Base-by-base conservation (phyloP, 768 basidiomycete genomes). In the Chalciporus chontae region DNA sequence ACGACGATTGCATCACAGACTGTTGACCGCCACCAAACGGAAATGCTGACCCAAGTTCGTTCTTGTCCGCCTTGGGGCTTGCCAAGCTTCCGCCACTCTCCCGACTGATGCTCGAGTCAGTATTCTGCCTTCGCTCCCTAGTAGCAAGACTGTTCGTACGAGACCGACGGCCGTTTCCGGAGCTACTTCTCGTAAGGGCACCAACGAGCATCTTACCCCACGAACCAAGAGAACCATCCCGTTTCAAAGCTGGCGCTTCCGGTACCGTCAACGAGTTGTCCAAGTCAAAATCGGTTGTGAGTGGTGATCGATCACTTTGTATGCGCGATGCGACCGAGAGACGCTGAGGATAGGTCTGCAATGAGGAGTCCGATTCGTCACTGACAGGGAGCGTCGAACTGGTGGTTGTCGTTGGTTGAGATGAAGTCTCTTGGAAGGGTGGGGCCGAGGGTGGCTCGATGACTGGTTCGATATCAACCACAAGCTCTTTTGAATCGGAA, bases 81-180 rank as follows among this genome's bases (percentile, higher is more conserved):
- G 76, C 80, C 32, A 84, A 67, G 62, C 87, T 90, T 36, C 75
- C 82, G 8, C 85, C 85, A 61, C 88, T 90, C 69, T 90, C 87
- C 38, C 86, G 75, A 60, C 84, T 87, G 44, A 85, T 70, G 55
- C 80, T 83, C 14, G 86, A 87, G 58, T 88, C 86, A 3, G 83
- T 83, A 51, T 84, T 75, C 63, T 84, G 81, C 36, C 84, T 77
- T 59, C 80, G 72, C 50, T 85, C 81, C 43, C 85, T 81, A 40
- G 78, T 77, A 38, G 76, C 76, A 48, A 89, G 78, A 61, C 87
- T 89, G 59, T 90, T 90, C 36, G 85, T 83, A 36, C 90, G 83
- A 45, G 88, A 90, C 43, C 89, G 83, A 57, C 87, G 79, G 8
- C 89, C 88, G 45, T 70, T 76, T 45, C 75, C 77, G 38, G 88